Evolutionary conservation across 169 alveolate genomes (phyloP).

Genomic region (Eimeria brunetti): DNA sequence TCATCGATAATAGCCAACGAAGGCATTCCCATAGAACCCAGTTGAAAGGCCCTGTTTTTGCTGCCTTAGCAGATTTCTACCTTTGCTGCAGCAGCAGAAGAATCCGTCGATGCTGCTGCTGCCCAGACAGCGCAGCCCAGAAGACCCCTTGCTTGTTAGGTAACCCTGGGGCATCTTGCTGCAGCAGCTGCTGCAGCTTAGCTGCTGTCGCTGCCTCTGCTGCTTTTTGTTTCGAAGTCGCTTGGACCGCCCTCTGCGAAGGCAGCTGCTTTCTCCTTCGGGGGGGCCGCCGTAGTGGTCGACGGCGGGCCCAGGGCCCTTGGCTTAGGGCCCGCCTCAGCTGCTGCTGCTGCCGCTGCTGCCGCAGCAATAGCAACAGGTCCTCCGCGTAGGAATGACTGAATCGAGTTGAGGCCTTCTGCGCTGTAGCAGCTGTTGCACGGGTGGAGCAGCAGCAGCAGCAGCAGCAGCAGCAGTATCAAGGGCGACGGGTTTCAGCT

Average conservation of each 20-base stretch:
- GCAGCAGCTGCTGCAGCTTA: neutral
- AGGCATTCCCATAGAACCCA: neutral
- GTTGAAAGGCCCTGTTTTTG: neutral
- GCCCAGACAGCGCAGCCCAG: neutral
- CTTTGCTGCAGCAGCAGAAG: neutral
- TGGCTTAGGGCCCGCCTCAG: neutral
- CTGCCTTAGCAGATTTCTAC: neutral
- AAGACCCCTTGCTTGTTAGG: neutral
- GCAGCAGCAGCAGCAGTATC: neutral
- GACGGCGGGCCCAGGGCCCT: neutral
- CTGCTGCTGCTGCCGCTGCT: neutral
- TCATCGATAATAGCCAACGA: neutral
- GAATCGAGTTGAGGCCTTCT: neutral
- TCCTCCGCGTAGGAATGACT: neutral
- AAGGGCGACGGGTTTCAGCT: neutral
- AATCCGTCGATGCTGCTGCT: neutral
- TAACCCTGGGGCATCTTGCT: neutral
- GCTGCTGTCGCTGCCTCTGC: neutral
- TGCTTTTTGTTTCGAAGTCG: neutral
- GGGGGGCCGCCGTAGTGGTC: neutral
- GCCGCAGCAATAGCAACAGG: neutral
- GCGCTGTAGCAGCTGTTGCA: slow-evolving; percentile 30
- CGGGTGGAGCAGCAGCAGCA: neutral
- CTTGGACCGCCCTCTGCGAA: neutral
- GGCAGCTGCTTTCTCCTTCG: neutral